Base-by-base conservation (phyloP, 306 rosid genomes). In the Sophora flavescens region DNA sequence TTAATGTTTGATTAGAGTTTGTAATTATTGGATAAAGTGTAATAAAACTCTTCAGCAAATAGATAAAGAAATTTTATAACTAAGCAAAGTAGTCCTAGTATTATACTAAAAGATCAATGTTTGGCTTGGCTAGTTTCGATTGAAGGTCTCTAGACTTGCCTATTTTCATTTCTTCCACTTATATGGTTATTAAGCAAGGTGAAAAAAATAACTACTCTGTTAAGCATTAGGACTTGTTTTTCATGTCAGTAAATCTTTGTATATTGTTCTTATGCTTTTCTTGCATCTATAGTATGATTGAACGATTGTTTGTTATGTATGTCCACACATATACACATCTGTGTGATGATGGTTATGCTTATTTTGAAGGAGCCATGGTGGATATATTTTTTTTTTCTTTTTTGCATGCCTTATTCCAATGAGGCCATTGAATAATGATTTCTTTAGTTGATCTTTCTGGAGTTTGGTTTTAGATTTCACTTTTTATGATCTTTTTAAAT, bases 1-100 rank as follows among this genome's bases (percentile, higher is more conserved):
- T n/a, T 52, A 72, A 45, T 73, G 15, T 8, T 60, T 50, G 68
- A 74, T 70, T 76, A 30, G 6, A 30, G 17, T 26, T 75, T 75
- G 62, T 51, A 58, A 28, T 74, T 53, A 30, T 57, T 57, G 47
- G 54, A 47, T 63, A 30, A n/a, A 1, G 45, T 51, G 7, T 39
- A 17, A 36, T 54, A 38, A 33, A 39, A 54, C 38, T 39, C 54
- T 72, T 30, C 18, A 36, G 58, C 9, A 78, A 18, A 78, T 51
- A 38, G 12, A 15, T 36, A 14, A 32, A 38, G 22, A 63, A 17
- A 63, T 36, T 69, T 15, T 22, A 30, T 30, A 28, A 10, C 36
- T 38, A 17, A 14, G 38, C 22, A 63, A 52, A 52, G 65, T 41
- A 41, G n/a, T n/a, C n/a, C n/a, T n/a, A n/a, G 12, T 22, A 30